These are phyloP conservation scores for Myxozyma kluyveri DNA, from an alignment of 805 yeast genomes.

Conservation along the genomic window DNA sequence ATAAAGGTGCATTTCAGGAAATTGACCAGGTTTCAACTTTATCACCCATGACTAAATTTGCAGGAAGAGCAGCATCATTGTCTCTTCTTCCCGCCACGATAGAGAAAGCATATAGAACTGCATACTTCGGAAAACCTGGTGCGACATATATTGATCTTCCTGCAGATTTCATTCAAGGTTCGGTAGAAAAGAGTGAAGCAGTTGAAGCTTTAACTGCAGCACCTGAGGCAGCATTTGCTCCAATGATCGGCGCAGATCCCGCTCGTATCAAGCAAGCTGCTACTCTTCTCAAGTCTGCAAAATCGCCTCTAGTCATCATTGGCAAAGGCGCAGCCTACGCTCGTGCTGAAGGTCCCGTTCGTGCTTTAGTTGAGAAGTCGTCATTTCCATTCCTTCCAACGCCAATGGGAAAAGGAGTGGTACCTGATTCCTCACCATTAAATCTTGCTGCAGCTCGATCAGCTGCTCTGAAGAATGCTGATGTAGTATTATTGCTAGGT, in stretches of 20 bases:
- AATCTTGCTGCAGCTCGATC: conserved; percentile 67
- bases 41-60: conserved; percentile 50
- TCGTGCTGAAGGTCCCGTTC: conserved; percentile 43
- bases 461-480: conserved; percentile 54
- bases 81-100: conserved; percentile 43
- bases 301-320: conserved; percentile 53
- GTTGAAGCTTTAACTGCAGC: neutral
- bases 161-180: conserved; percentile 53
- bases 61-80: conserved; percentile 44
- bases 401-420: conserved; percentile 76
- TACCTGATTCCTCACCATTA: conserved; percentile 47
- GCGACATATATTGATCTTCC: conserved; percentile 64
- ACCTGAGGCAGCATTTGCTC: conserved; percentile 33
- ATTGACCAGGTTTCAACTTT: conserved; percentile 59
- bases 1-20: conserved; percentile 70
- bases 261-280: conserved; percentile 42
- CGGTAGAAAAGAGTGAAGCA: conserved; percentile 12
- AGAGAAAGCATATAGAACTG: conserved; percentile 47
- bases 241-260: conserved; percentile 42
- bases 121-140: conserved; percentile 56
- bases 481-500: conserved; percentile 59
- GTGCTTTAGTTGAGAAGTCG: conserved; percentile 45
- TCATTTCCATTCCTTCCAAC: conserved; percentile 63
- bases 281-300: conserved; percentile 38
- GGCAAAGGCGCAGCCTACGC: conserved; percentile 66